Evolutionary conservation across 2,329 filamentous ascomycete genomes (phyloP), one percentile per base, ranked within the genome.

Genomic region (Aureobasidium sp.): DNA sequence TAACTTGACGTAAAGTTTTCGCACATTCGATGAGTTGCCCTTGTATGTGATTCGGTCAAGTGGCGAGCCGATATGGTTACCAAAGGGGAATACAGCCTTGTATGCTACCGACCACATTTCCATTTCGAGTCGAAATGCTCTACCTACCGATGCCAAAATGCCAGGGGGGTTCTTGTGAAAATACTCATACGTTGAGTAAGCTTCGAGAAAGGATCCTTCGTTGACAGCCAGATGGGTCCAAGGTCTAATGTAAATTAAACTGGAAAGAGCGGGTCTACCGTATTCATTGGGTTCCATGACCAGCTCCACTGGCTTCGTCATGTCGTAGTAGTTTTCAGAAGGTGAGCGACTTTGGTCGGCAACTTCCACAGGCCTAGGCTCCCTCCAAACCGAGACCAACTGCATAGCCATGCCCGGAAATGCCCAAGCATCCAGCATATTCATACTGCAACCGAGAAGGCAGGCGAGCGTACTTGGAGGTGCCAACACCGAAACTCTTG

Each of bases 121-220:
- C 42, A 41, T 53, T 4, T 68, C 67, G 2, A 59, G 54, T 5
- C 71, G n/a, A 6, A 74, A 67, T 0, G 85, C 73, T 13, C 80
- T 77, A 27, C 78, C 77, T 1, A 89, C 74, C 61, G 89, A 78
- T 14, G 85, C 85, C 39, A 61, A 25, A 13, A 61, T 61, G 3
- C 59, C 59, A 0, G 85, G 86, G 7, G 87, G 81, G 1, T 79
- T 77, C 48, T 84, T 84, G 39, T 85, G 77, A 68, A 87, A 89
- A 73, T 86, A 90, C 67, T 90, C 85, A 70, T 90, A 88, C 4
- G 83, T 85, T 50, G 81, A 81, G 73, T 90, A 92, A 6, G 84
- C 86, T 62, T 81, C 80, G n/a, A 88, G 80, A 5, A 85, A 90
- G 0, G 87, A 90, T 9, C 88, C 87, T 74, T 93, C 89, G 70